Evolutionary conservation across 139 green algal species (phyloP).

Genomic region (Tetradesmus lagerheimii): DNA sequence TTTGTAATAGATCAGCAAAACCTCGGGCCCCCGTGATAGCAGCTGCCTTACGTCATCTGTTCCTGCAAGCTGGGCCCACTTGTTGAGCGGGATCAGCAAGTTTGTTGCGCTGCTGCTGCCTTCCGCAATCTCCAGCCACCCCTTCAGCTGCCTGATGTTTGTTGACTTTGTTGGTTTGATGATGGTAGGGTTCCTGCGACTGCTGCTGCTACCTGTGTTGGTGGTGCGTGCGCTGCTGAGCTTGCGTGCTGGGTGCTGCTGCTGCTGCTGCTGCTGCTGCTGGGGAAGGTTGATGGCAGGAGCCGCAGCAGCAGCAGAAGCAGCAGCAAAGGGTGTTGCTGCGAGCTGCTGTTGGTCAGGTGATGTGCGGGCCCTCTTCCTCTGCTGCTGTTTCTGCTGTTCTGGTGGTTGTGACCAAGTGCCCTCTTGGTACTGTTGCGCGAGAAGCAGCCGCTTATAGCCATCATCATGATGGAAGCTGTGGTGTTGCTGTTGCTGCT

Average conservation of each 20-base stretch:
- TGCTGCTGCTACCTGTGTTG: neutral
- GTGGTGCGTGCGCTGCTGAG: too few relatives aligned
- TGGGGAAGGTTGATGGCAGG: neutral
- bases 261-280: neutral
- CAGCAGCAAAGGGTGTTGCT: neutral
- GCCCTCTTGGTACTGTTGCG: neutral
- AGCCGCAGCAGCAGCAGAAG: neutral
- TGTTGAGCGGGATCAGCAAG: neutral
- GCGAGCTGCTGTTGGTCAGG: neutral
- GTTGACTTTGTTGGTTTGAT: neutral
- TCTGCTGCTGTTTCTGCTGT: neutral
- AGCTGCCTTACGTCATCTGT: neutral
- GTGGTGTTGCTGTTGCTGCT: neutral
- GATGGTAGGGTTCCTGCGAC: neutral
- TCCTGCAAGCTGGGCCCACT: neutral
- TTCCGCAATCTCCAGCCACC: neutral
- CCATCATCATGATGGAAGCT: neutral
- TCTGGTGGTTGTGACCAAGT: neutral
- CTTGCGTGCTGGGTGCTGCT: neutral
- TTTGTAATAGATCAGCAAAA: neutral
- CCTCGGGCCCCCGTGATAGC: neutral
- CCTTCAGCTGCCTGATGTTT: neutral
- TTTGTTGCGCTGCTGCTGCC: neutral
- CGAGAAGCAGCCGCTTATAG: neutral
- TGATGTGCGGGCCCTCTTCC: neutral